Evolutionary conservation across 2,329 filamentous ascomycete genomes (phyloP), one percentile per base, ranked within the genome.

Genomic region (Scorias spongiosa): DNA sequence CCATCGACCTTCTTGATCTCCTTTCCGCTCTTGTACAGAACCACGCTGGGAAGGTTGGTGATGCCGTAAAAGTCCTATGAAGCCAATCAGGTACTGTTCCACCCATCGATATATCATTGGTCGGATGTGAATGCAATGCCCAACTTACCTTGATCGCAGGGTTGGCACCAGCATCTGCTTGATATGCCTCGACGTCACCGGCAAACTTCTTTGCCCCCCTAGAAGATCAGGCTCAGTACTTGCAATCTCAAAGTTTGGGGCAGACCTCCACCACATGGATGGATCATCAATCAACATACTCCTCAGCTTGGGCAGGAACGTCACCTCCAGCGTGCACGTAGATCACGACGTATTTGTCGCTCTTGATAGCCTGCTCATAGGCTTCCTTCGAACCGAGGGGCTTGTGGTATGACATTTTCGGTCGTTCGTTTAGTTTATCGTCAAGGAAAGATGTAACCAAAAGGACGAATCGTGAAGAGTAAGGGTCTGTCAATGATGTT

Each of bases 271-370:
- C 7, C 20, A 18, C 15, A 20, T 15, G 15, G 30, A 39, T n/a
- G 18, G 9, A 29, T 15, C 38, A 12, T 10, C 44, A 26, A 15
- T 36, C 32, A 15, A 36, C 54, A 45, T 50, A 60, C 57, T 56
- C 53, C 29, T 56, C 52, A n/a, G 57, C 57, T 12, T 50, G 46
- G 6, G 48, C 34, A 3, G 49, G 49, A 29, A 55, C 42, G 2
- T 48, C 44, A 42, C 51, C 51, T 42, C 32, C 32, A 36, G 56
- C 51, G 52, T 60, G 54, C 37, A 49, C 52, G 49, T 57, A 54
- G 49, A 60, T 54, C 47, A 60, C 51, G 44, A 59, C 57, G 43
- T 56, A 57, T 42, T 57, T 56, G 49, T 48, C 57, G 40, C 50
- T 57, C 17, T 47, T 45, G 44, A 59, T 44, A 37, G 57, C 55